These are phyloP conservation scores for Alternaria dauci DNA, from an alignment of 2,329 filamentous ascomycete species.

Conservation along the genomic window DNA sequence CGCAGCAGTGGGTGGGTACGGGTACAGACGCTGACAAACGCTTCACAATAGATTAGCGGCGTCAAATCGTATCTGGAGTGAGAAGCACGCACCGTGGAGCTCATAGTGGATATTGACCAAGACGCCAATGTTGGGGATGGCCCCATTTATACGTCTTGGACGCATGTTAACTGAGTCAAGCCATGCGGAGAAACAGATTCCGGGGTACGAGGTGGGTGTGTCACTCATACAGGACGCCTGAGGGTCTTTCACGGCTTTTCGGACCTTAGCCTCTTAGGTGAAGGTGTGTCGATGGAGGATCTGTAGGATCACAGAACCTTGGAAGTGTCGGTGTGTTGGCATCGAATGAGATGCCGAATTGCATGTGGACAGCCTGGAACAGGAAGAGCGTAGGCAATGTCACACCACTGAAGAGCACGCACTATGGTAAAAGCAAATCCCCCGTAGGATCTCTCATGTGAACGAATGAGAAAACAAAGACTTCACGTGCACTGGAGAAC, in stretches of 20 bases:
- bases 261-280: not conserved
- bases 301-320: not conserved
- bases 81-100: not conserved
- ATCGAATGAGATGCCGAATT: not conserved
- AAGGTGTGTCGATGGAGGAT: not conserved
- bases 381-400: not conserved
- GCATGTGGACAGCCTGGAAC: not conserved
- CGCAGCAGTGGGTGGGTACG: not conserved
- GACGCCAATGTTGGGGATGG: slow-evolving; percentile 16
- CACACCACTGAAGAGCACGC: not conserved
- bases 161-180: not conserved
- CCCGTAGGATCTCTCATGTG: accelerated
- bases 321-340: not conserved
- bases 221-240: not conserved
- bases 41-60: not conserved
- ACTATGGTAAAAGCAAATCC: not conserved
- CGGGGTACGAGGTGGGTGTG: not conserved
- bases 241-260: not conserved
- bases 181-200: slow-evolving; percentile 4
- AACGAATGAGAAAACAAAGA: not conserved
- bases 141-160: slow-evolving; percentile 17
- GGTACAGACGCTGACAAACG: not conserved
- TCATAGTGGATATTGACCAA: slow-evolving; percentile 8
- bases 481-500: not conserved
- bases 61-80: not conserved